Evolutionary conservation across 495 filamentous ascomycete genomes (phyloP), one percentile per base, ranked within the genome.

Genomic region (Penicillium silybi): DNA sequence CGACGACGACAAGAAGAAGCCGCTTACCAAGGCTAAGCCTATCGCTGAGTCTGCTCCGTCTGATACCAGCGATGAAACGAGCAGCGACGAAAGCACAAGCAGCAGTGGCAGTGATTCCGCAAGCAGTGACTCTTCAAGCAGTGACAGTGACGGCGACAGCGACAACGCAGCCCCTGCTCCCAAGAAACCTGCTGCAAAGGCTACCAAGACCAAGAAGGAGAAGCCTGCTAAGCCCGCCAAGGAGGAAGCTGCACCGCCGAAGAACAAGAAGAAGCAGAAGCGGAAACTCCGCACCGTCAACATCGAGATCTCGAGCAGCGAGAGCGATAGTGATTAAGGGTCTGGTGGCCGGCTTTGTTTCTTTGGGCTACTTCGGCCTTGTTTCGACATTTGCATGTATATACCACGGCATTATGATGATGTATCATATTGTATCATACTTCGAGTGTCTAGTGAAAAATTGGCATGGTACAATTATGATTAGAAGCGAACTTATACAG

Each of bases 191-290:
- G 39, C 38, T 25, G 46, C 53, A 4, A 16, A 29, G 16, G 17
- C 47, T 34, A 52, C 34, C 34, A 50, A 58, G 56, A 45, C 49
- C 25, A 32, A 46, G 43, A 58, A 56, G 49, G 35, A 44, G 34
- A 52, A 53, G 40, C 41, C 49, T 37, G 50, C 39, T 38, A 20
- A 39, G 20, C 35, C 52, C 0, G 37, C 37, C 37, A 39, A 39
- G 18, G 45, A 56, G 27, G 20, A 51, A 26, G 22, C 39, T 35
- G 42, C 35, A 17, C 16, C 35, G 26, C 17, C 43, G 26, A 62
- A 60, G 41, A 62, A 62, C 50, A 65, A 65, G 47, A 65, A 63
- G 52, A 56, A 57, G 29, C 62, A 65, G 40, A 65, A 65, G 62
- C 59, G 62, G 3, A 65, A 65, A 46, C 13, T 61, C 15, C 53